phyloP scores from a whole-genome alignment of 768 basidiomycete species.

The Mycena indigotica region DNA sequence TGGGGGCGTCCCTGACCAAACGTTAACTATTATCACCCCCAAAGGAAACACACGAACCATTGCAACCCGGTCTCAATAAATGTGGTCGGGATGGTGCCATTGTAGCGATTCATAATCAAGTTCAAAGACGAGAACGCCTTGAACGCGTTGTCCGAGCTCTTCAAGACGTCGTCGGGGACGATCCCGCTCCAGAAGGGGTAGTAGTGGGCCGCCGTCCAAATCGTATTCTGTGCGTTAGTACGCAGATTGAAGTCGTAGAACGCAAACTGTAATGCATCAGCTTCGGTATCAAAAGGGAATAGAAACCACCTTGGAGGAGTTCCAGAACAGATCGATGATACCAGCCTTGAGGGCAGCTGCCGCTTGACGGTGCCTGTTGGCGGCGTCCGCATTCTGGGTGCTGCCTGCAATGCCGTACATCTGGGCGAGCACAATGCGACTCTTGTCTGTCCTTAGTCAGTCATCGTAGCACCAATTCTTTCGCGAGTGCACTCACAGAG shows the following conservation, averaged over 20 bases:
- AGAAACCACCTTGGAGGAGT: constrained; percentile 54
- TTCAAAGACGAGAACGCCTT: constrained; percentile 74
- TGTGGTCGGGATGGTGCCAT: constrained; percentile 82
- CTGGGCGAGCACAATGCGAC: constrained; percentile 58
- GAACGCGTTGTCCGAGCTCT: constrained; percentile 60
- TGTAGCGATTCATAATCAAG: constrained; percentile 80
- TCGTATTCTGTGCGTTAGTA: constrained; percentile 58
- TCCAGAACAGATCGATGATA: constrained; percentile 88
- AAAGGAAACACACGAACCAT: constrained; percentile 55
- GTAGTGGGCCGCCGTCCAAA: constrained; percentile 78
- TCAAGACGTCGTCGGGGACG: constrained; percentile 68
- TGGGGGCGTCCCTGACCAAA: constrained; percentile 73
- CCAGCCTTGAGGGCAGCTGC: constrained; percentile 65
- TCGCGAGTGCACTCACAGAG: constrained; percentile 73
- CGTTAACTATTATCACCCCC: neutral
- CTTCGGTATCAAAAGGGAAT: neutral
- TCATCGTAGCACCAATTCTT: neutral
- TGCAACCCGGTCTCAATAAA: constrained; percentile 80
- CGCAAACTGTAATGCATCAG: constrained; percentile 45
- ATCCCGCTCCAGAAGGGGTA: constrained; percentile 90
- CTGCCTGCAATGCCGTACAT: constrained; percentile 47
- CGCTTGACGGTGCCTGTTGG: constrained; percentile 51
- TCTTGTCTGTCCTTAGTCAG: constrained; percentile 51
- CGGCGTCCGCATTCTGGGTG: constrained; percentile 43
- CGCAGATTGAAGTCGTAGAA: constrained; percentile 91